Percentiles rank a stretch among this genome's conserved stretches.
phyloP scores from a whole-genome alignment of 2,329 filamentous ascomycete genomes.

The Pestalotiopsis sp. region DNA sequence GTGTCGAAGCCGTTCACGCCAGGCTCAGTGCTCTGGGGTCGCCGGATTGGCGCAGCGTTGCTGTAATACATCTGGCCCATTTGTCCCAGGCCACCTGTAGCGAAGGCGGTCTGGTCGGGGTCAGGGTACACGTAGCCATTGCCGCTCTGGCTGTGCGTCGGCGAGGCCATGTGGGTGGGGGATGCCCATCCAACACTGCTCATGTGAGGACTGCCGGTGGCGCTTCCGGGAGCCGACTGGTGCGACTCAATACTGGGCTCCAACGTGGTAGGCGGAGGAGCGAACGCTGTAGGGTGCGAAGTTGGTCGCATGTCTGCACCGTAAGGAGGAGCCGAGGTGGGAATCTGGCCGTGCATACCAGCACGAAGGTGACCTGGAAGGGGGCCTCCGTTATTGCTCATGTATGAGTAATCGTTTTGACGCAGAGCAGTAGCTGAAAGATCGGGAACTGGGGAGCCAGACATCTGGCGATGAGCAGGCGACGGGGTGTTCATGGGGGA shows the following conservation, averaged over 20 bases:
- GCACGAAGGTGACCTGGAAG: conserved; percentile 80
- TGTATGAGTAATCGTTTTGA: conserved; percentile 74
- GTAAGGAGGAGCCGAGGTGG: conserved; percentile 67
- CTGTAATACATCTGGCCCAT: conserved; percentile 74
- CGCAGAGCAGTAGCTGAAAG: conserved; percentile 70
- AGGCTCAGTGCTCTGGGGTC: conserved; percentile 75
- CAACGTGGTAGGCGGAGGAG: conserved; percentile 79
- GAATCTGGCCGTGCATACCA: conserved; percentile 69
- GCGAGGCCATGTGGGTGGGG: conserved; percentile 71
- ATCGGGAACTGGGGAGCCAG: conserved; percentile 77
- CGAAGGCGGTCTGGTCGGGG: conserved; percentile 69
- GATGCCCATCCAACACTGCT: conserved; percentile 81
- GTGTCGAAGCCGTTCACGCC: conserved; percentile 58
- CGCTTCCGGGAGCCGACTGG: conserved; percentile 66
- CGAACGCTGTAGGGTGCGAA: conserved; percentile 81
- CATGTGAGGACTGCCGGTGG: conserved; percentile 86
- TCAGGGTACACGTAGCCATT: conserved; percentile 79
- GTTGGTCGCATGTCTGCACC: conserved; percentile 65
- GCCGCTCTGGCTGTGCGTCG: conserved; percentile 62
- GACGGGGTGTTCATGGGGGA: conserved; percentile 81
- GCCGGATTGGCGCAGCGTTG: conserved; percentile 61
- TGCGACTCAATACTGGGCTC: conserved; percentile 83
- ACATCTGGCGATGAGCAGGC: conserved; percentile 74
- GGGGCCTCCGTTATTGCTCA: conserved; percentile 73
- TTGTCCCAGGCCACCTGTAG: conserved; percentile 57